phyloP scores from a whole-genome alignment of 805 yeast genomes.

The Saccharomycopsis guyanensis region DNA sequence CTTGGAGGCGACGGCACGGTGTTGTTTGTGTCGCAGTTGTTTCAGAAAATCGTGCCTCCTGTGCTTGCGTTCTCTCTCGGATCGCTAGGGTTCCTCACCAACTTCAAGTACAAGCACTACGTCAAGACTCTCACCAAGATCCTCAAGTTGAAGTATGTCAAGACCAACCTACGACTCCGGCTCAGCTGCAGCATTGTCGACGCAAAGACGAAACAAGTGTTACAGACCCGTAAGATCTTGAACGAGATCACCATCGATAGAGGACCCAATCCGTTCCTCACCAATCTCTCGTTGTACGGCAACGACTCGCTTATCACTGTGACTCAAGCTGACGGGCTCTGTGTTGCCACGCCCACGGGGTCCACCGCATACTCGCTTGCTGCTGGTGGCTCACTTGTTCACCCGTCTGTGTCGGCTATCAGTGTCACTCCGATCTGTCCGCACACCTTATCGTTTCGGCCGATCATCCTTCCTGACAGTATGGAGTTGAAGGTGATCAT shows the following conservation, averaged over 20 bases:
- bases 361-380: constrained; percentile 93
- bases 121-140: constrained; percentile 31
- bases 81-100: constrained; percentile 53
- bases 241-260: constrained; percentile 89
- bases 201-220: constrained; percentile 37
- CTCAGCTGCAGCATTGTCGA: constrained; percentile 67
- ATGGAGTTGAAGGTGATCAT: constrained; percentile 78
- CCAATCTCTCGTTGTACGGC: constrained; percentile 84
- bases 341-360: constrained; percentile 92
- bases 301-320: constrained; percentile 79
- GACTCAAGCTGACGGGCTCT: constrained; percentile 91
- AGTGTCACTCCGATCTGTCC: constrained; percentile 95
- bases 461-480: constrained; percentile 88
- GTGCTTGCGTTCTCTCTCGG: constrained; percentile 59
- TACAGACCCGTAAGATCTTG: constrained; percentile 67
- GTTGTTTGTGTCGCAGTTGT: constrained; percentile 53
- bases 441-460: constrained; percentile 88
- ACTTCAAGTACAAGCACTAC: constrained; percentile 41
- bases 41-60: constrained; percentile 56
- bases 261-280: constrained; percentile 89
- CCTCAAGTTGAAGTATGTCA: constrained; percentile 32
- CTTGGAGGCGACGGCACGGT: constrained; percentile 73
- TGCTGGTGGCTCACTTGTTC: constrained; percentile 93
- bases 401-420: constrained; percentile 88
- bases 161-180: constrained; percentile 77